A percentile compares a stretch with the other conserved stretches of the same genome.
These are phyloP conservation scores for Cladorrhinum samala DNA, from an alignment of 495 filamentous ascomycete species.

Conservation along the genomic window DNA sequence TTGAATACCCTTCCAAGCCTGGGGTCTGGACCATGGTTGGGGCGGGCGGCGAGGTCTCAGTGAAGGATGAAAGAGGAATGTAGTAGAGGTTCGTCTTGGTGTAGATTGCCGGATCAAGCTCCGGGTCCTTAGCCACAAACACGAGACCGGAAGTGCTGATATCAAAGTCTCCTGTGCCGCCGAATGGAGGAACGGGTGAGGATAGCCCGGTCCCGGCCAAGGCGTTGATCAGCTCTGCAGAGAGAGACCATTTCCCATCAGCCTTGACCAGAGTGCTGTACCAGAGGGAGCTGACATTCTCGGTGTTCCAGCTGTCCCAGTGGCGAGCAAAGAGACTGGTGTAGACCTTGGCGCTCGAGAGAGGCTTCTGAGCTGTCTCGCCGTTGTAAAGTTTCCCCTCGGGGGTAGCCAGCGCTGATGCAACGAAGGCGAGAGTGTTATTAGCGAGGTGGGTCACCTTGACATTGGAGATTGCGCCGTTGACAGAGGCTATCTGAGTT, in stretches of 20 bases:
- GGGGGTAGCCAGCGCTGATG: slow-evolving; percentile 55
- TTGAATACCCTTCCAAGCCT: slow-evolving; percentile 61
- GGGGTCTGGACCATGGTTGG: slow-evolving; percentile 45
- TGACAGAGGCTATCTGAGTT: slow-evolving; percentile 55
- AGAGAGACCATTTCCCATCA: slow-evolving; percentile 37
- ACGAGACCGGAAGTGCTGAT: slow-evolving; percentile 54
- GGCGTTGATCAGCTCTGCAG: slow-evolving; percentile 48
- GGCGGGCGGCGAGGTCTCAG: slow-evolving; percentile 41
- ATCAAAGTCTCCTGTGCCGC: slow-evolving; percentile 51
- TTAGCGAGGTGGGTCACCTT: slow-evolving; percentile 59
- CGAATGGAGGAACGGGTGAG: slow-evolving; percentile 55
- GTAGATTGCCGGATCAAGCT: slow-evolving; percentile 67
- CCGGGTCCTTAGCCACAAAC: slow-evolving; percentile 82
- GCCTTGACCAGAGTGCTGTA: slow-evolving; percentile 57
- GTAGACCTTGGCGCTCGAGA: slow-evolving; percentile 60
- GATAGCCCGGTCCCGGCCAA: slow-evolving; percentile 52
- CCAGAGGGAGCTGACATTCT: slow-evolving; percentile 67
- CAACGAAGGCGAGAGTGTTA: slow-evolving; percentile 62
- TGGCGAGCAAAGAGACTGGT: slow-evolving; percentile 67
- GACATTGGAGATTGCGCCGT: slow-evolving; percentile 65
- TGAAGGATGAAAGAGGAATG: slow-evolving; percentile 56
- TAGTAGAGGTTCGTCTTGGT: slow-evolving; percentile 77
- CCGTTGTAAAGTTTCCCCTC: slow-evolving; percentile 58
- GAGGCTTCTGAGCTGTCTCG: slow-evolving; percentile 47
- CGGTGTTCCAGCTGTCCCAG: slow-evolving; percentile 66